phyloP scores from a whole-genome alignment of 2,329 filamentous ascomycete species.

The Fusarium gaditjirri region DNA sequence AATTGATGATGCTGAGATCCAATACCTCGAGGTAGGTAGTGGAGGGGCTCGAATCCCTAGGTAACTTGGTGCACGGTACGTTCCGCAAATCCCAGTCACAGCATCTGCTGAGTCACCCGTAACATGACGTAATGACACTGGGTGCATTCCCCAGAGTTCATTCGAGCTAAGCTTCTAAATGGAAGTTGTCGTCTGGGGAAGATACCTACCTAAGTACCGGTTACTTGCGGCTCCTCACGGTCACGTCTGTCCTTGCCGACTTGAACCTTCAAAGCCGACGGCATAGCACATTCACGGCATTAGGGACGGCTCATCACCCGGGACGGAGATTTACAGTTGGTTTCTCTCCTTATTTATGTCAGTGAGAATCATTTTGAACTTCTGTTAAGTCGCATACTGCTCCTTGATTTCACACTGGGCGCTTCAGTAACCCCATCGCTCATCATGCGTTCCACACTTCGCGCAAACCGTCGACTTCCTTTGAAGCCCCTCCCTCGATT shows the following conservation, averaged over 20 bases:
- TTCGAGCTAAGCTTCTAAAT: slow-evolving; percentile 8
- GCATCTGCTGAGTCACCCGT: slow-evolving; percentile 27
- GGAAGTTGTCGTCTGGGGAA: slow-evolving; percentile 40
- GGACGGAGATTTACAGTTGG: slow-evolving; percentile 5
- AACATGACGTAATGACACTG: slow-evolving; percentile 43
- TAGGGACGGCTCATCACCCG: slow-evolving; percentile 25
- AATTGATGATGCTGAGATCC: slow-evolving; percentile 23
- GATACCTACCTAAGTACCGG: slow-evolving; percentile 37
- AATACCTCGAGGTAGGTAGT: not conserved
- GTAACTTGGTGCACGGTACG: slow-evolving; percentile 15
- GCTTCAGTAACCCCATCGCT: slow-evolving; percentile 7
- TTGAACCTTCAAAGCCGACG: slow-evolving; percentile 39
- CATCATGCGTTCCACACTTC: slow-evolving; percentile 65
- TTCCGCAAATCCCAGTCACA: slow-evolving; percentile 31
- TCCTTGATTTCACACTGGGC: slow-evolving; percentile 25
- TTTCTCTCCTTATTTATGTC: slow-evolving; percentile 20
- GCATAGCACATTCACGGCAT: slow-evolving; percentile 45
- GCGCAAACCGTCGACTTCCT: slow-evolving; percentile 61
- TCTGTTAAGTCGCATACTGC: slow-evolving; percentile 21
- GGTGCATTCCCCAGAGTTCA: slow-evolving; percentile 23
- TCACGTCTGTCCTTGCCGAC: slow-evolving; percentile 38
- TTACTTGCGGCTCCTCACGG: slow-evolving; percentile 51
- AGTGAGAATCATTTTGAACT: slow-evolving; percentile 7
- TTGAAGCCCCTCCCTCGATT: slow-evolving; percentile 57
- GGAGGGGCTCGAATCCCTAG: slow-evolving; percentile 14